These are phyloP conservation scores for Aspergillus melleus DNA, from an alignment of 2,329 filamentous ascomycete species.

Conservation along the genomic window DNA sequence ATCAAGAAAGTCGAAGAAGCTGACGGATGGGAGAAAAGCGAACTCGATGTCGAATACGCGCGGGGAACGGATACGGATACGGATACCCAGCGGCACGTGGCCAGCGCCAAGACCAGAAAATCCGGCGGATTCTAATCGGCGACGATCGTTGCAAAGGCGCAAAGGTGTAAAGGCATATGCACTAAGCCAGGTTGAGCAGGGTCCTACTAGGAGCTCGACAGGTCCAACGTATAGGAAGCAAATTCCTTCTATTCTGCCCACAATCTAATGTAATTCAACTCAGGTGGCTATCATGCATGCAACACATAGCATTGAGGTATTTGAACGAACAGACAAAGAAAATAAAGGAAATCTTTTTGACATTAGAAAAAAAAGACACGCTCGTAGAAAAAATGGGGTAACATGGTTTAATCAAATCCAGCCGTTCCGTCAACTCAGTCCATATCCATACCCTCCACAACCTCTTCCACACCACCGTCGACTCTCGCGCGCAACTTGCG, in stretches of 20 bases:
- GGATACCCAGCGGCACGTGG: background rate
- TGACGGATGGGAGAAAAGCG: background rate
- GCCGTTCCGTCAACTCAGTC: background rate
- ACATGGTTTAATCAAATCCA: background rate
- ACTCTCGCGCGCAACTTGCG: constrained; percentile 2
- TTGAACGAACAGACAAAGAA: background rate
- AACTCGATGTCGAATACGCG: background rate
- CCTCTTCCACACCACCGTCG: constrained; percentile 6
- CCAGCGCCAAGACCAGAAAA: background rate
- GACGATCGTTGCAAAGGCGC: too few relatives aligned
- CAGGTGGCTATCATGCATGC: background rate
- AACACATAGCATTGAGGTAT: background rate
- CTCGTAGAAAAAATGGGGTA: background rate
- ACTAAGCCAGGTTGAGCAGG: too few relatives aligned
- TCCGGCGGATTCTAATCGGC: too few relatives aligned
- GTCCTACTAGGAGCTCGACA: too few relatives aligned
- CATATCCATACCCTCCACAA: constrained; percentile 7
- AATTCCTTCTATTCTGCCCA: too few relatives aligned
- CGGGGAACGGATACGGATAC: background rate
- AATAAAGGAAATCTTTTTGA: background rate
- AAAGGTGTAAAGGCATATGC: too few relatives aligned
- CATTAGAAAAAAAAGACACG: background rate
- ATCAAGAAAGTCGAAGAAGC: background rate
- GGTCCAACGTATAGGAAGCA: too few relatives aligned
- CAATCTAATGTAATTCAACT: background rate